Evolutionary conservation across 2,329 filamentous ascomycete species (phyloP).

Genomic region (Paecilomyces dactylethromorphus): DNA sequence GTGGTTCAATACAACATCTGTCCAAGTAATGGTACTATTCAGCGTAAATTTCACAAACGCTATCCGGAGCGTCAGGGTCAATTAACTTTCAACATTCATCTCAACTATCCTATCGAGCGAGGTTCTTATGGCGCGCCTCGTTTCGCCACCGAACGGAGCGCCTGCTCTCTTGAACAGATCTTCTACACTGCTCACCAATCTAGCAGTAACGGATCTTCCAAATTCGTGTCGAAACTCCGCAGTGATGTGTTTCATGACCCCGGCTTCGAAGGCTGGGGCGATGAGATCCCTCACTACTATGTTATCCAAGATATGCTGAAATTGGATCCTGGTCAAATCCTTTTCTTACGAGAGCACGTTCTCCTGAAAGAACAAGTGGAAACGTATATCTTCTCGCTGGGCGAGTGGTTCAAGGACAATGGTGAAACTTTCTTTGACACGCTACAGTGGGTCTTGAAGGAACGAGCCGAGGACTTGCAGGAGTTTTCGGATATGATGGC

Average conservation of each 20-base stretch:
- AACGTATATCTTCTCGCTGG: conserved; percentile 43
- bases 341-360: conserved; percentile 52
- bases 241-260: conserved; percentile 46
- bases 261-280: conserved; percentile 57
- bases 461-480: conserved; percentile 47
- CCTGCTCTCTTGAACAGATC: conserved; percentile 9
- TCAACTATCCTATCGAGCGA: conserved; percentile 39
- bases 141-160: conserved; percentile 3
- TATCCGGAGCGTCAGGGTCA: conserved; percentile 45
- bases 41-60: conserved; percentile 53
- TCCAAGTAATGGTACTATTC: conserved; percentile 55
- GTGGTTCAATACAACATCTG: conserved; percentile 53
- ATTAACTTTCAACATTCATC: conserved; percentile 47
- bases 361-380: conserved; percentile 53
- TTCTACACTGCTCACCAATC: conserved; percentile 18
- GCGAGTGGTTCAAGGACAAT: conserved; percentile 58
- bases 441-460: conserved; percentile 48
- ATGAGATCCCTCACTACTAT: conserved; percentile 58
- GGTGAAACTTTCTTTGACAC: conserved; percentile 58
- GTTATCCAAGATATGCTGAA: conserved; percentile 60
- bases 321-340: conserved; percentile 53
- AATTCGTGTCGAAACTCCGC: conserved; percentile 42
- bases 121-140: conserved; percentile 1
- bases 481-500: conserved; percentile 25
- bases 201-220: conserved; percentile 17